Conservation (phyloP, 2,329 filamentous ascomycete genomes). For the Fusarium miscanthi region DNA sequence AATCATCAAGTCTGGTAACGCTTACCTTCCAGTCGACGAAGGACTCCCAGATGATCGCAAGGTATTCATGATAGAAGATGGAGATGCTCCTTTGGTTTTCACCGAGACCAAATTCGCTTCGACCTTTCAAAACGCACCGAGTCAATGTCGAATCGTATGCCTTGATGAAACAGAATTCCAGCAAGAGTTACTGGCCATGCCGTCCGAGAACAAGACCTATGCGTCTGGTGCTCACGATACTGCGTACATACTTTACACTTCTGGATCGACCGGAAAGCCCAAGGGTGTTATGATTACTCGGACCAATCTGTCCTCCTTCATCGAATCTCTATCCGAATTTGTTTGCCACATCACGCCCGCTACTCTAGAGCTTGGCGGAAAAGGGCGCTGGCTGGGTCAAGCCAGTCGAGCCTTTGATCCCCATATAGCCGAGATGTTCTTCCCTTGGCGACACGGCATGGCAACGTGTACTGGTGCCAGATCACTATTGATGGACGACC, state of each 20-base stretch:
- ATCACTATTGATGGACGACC: not conserved
- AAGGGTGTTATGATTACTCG: slow-evolving; percentile 4
- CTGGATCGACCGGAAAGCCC: not conserved
- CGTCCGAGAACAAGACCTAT: not conserved
- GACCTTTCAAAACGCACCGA: not conserved
- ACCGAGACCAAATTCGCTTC: slow-evolving; percentile 1
- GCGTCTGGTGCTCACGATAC: not conserved
- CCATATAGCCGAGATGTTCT: not conserved
- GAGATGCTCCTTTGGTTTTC: not conserved
- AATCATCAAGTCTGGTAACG: slow-evolving; percentile 7
- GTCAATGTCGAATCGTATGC: not conserved
- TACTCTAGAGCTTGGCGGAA: not conserved
- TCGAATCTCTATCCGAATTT: slow-evolving; percentile 1
- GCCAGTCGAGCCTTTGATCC: slow-evolving; percentile 9
- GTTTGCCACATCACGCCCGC: not conserved
- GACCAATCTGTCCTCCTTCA: not conserved
- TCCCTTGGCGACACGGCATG: not conserved
- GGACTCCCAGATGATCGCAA: slow-evolving; percentile 5
- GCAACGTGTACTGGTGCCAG: not conserved
- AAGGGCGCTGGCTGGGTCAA: slow-evolving; percentile 6
- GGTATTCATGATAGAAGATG: slow-evolving; percentile 1
- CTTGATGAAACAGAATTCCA: not conserved
- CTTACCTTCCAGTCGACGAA: slow-evolving; percentile 4
- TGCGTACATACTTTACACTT: not conserved
- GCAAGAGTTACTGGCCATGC: not conserved